Base-by-base conservation (phyloP, 1,139 yeast species). In the Yamadazyma kanchanaburiensis region DNA sequence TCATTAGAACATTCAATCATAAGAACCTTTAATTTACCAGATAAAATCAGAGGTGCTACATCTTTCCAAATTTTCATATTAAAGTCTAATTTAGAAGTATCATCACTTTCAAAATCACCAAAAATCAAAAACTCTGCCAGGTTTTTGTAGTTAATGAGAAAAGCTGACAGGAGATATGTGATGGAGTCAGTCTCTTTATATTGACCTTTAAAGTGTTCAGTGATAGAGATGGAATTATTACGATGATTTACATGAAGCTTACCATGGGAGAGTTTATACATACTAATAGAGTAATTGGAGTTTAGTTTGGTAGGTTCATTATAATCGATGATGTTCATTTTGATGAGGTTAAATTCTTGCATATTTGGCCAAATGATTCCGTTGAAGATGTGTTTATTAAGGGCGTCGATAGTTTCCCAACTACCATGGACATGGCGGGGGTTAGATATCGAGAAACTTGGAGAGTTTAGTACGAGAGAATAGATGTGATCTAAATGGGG, bases 31-130 rank as follows among this genome's bases (percentile, higher is more conserved):
- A 87, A 54, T 14, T 36, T 27, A 12, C 48, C 40, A 4, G 53
- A 29, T 0, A 60, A 46, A 1, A 81, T 58, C 23, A 64, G 47
- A 0, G 71, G 68, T 0, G 84, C 74, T 1, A 84, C 60, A 10
- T 52, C 45, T 4, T 51, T 34, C 95, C 95, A 87, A 3, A 85
- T 70, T 0, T 38, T 38, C 3, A 40, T 38, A 45, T 83, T 80
- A 9, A 60, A 58, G 13, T 63, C 48, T 5, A 58, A 43, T 2
- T 53, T 48, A 7, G 82, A 71, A 0, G 65, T 53, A 4, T 48
- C 23, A 50, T 85, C 94, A 25, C 85, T 72, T 51, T 86, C 95
- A 30, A 85, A 77, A 51, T 86, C 95, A 1, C 96, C 96, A 65
- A 85, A 86, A 4, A 82, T 55, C 12, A 84, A 51, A 5, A 85